A percentile compares a stretch with the other conserved stretches of the same genome.
phyloP scores from a whole-genome alignment of 2,329 filamentous ascomycete genomes.

The Orbilia oligospora region DNA sequence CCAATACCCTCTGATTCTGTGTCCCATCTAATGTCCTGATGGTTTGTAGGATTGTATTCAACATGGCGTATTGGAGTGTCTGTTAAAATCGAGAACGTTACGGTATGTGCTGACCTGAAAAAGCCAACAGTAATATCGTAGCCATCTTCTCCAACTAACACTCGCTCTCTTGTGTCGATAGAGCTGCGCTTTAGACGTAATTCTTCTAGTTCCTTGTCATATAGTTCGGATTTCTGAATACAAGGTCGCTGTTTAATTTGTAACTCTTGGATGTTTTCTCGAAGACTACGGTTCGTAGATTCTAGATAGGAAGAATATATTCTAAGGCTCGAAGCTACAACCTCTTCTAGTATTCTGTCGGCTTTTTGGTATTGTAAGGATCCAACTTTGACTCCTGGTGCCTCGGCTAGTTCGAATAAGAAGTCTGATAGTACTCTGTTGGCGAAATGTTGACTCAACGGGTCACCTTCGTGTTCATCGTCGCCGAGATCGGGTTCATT shows the following conservation, averaged over 20 bases:
- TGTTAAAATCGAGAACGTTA: not conserved
- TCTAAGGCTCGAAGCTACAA: not conserved
- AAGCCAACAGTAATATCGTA: not conserved
- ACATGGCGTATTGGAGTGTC: not conserved
- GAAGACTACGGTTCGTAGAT: not conserved
- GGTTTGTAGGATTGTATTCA: not conserved
- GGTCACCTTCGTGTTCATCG: not conserved
- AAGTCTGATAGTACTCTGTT: conserved; percentile 30
- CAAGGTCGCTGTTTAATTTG: not conserved
- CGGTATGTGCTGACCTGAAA: not conserved
- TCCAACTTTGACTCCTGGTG: not conserved
- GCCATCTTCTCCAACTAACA: not conserved
- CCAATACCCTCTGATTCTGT: not conserved
- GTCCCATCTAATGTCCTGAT: not conserved
- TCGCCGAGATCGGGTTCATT: conserved; percentile 22
- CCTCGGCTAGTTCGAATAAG: conserved; percentile 7
- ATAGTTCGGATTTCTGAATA: not conserved
- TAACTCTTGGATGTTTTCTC: not conserved
- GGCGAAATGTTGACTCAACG: conserved; percentile 27
- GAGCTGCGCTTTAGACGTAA: not conserved
- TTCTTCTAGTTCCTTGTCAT: not conserved
- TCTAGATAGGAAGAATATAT: conserved; percentile 14
- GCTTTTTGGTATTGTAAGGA: conserved; percentile 7
- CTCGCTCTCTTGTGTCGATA: not conserved
- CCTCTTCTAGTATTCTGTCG: conserved; percentile 2